phyloP scores from a whole-genome alignment of 1,284 basidiomycete genomes.

The Abortiporus biennis region DNA sequence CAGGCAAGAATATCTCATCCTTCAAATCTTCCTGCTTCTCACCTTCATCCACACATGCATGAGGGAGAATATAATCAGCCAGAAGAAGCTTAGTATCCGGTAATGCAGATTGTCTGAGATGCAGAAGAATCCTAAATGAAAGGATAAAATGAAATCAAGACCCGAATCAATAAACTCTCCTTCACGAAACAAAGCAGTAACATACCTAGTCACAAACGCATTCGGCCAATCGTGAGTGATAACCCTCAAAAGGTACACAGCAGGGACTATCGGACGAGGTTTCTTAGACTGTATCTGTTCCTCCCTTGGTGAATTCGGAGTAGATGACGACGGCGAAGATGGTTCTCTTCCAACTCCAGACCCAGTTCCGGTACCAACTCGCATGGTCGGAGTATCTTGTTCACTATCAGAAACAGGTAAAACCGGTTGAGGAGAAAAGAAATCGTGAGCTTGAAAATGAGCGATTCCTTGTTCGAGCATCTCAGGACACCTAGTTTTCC shows the following conservation, averaged over 20 bases:
- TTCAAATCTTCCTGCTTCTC: slow-evolving; percentile 10
- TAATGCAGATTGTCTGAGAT: slow-evolving; percentile 27
- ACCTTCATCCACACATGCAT: slow-evolving; percentile 53
- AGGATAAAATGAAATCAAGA: not conserved
- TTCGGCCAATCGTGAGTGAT: slow-evolving; percentile 76
- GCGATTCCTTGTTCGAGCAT: slow-evolving; percentile 52
- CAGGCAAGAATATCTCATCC: slow-evolving; percentile 27
- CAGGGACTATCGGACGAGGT: slow-evolving; percentile 26
- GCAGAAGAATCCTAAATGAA: slow-evolving; percentile 26
- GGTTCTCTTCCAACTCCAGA: not conserved
- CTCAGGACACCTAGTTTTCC: slow-evolving; percentile 56
- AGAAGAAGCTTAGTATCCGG: slow-evolving; percentile 54
- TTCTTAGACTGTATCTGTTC: too few species aligned
- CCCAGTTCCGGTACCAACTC: not conserved
- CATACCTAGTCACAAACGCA: slow-evolving; percentile 35
- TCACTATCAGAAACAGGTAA: slow-evolving; percentile 10
- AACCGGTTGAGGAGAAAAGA: slow-evolving; percentile 59
- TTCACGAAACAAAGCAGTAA: not conserved
- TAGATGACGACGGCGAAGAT: not conserved
- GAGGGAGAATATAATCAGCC: slow-evolving; percentile 62
- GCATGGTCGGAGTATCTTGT: not conserved
- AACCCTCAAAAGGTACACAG: slow-evolving; percentile 63
- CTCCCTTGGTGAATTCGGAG: not conserved
- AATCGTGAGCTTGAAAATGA: slow-evolving; percentile 66
- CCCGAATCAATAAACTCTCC: not conserved